phyloP scores from a whole-genome alignment of 306 rosid species.

The Lathyrus aphaca region DNA sequence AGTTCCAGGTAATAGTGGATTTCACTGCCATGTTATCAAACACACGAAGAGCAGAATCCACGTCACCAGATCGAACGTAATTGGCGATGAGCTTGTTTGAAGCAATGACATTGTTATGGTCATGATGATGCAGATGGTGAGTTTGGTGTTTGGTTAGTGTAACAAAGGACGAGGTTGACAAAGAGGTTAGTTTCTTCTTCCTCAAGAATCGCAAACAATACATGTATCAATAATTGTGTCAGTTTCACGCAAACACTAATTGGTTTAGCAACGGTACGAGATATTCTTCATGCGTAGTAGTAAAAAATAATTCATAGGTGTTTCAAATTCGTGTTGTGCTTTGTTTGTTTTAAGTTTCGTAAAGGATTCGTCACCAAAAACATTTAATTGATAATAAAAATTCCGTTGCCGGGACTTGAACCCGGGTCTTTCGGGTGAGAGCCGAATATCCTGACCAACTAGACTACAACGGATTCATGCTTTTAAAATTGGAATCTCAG shows the following conservation, averaged over 20 bases:
- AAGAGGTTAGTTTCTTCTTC: conserved; percentile 24
- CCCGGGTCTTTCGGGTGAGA: conserved; percentile 14
- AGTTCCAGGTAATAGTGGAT: conserved; percentile 79
- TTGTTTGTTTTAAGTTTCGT: neutral
- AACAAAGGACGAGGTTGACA: neutral
- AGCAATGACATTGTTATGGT: conserved; percentile 37
- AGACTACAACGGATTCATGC: conserved; percentile 45
- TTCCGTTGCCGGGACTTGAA: conserved; percentile 13
- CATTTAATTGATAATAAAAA: too few species aligned
- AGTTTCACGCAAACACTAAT: neutral
- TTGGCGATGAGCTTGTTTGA: conserved; percentile 65
- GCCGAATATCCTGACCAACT: conserved; percentile 41
- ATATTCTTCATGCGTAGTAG: too few species aligned
- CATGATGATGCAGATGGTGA: too few species aligned
- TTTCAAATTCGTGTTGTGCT: neutral
- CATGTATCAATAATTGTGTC: conserved; percentile 26
- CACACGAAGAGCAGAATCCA: conserved; percentile 59
- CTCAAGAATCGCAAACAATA: conserved; percentile 29
- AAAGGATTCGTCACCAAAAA: too few species aligned
- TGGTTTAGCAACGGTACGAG: too few species aligned
- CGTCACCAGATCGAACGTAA: conserved; percentile 56
- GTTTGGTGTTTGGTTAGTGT: neutral
- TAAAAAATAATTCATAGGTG: neutral
- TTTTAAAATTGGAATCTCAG: rapidly evolving
- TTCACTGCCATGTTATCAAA: conserved; percentile 62